Evolutionary conservation across 805 yeast species (phyloP), one percentile per base, ranked within the genome.

Genomic region (Spathaspora sp.): DNA sequence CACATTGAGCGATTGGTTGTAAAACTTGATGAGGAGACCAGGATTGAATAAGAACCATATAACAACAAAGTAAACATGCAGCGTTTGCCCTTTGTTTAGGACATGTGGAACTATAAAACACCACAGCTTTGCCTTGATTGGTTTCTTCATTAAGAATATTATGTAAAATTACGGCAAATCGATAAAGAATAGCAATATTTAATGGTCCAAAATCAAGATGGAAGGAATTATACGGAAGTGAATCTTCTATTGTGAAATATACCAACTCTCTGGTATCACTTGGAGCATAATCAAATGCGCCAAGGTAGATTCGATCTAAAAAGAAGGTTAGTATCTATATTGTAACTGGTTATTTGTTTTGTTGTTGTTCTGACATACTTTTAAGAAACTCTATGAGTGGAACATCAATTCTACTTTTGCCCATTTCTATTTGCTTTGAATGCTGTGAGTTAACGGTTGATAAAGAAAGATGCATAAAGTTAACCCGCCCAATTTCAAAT

Each of bases 1-100:
- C 91, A 5, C 85, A 82, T 67, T 94, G 98, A 1, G 94, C 83
- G 49, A 94, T 81, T 0, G 99, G 99, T 54, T 96, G 97, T 56
- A 94, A 71, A 0, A 92, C 99, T 68, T 94, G 94, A 68, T 94
- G 99, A 0, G 99, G 99, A 1, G 97, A 90, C 99, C 99, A 94
- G 12, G 90, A 86, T 66, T 94, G 99, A 16, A 94, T 93, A 50
- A 94, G 71, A 1, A 94, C 80, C 97, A 94, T 91, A 69, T 94
- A 94, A 62, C 97, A 90, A 57, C 97, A 89, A 48, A 94, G 75
- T 55, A 94, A 75, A 68, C 98, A 91, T 3, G 98, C 97, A 16
- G 98, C 96, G 63, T 94, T 94, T 6, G 97, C 85, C 60, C 99
- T 73, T 57, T 86, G 86, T 55, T 86, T 83, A 1, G 96, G 82